These are phyloP conservation scores for Cutaneotrichosporon curvatum DNA, from an alignment of 1,284 basidiomycete species.

Conservation along the genomic window DNA sequence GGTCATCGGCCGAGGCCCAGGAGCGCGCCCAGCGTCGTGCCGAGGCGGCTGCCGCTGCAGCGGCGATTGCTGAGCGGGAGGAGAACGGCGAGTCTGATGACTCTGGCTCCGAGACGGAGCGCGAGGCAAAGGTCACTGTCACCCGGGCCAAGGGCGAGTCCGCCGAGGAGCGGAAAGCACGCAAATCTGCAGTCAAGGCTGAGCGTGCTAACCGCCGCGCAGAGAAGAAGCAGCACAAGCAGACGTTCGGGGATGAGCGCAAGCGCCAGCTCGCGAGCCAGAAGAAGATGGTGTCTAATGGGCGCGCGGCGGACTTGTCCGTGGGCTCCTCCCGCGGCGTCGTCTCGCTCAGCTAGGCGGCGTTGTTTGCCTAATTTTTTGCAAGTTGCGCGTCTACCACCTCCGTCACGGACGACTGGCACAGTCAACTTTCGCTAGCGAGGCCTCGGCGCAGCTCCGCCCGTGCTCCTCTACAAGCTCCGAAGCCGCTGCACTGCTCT, in stretches of 20 bases:
- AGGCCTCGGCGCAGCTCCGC: neutral
- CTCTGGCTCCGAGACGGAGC: constrained; percentile 41
- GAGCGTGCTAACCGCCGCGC: constrained; percentile 65
- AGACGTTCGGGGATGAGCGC: constrained; percentile 66
- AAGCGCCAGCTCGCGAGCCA: constrained; percentile 59
- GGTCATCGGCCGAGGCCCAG: constrained; percentile 49
- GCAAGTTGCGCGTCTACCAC: neutral
- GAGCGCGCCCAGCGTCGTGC: constrained; percentile 20
- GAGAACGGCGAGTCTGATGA: constrained; percentile 45
- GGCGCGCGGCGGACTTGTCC: constrained; percentile 40
- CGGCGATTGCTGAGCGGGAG: constrained; percentile 17
- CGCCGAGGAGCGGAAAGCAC: constrained; percentile 74
- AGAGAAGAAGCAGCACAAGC: constrained; percentile 74
- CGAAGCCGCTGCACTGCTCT: neutral
- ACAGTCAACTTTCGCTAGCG: neutral
- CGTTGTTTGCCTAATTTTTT: neutral
- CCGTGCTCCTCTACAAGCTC: neutral
- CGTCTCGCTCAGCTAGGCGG: constrained; percentile 29
- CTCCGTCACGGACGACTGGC: neutral
- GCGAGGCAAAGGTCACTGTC: constrained; percentile 46
- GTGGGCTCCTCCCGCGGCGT: constrained; percentile 26
- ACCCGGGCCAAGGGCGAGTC: constrained; percentile 71
- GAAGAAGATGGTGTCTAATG: constrained; percentile 40
- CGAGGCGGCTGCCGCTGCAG: constrained; percentile 11
- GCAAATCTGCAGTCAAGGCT: constrained; percentile 81